phyloP scores from a whole-genome alignment of 2,329 filamentous ascomycete species.

The Sclerotiophoma versabilis region DNA sequence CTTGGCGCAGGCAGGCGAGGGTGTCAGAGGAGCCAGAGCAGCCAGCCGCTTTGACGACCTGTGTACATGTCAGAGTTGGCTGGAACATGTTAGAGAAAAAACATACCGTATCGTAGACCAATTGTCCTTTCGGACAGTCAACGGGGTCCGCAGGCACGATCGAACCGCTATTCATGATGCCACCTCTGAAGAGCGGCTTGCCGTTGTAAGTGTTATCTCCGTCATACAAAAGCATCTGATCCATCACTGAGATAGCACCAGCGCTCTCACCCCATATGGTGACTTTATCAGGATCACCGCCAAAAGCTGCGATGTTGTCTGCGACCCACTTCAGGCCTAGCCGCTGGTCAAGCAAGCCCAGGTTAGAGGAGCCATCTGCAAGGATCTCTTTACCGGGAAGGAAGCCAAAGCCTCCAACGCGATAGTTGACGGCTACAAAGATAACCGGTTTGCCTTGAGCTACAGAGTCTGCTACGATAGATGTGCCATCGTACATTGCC shows the following conservation, averaged over 20 bases:
- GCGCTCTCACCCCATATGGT: slow-evolving; percentile 76
- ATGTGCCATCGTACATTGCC: slow-evolving; percentile 52
- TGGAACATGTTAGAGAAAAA: not conserved
- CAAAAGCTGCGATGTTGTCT: slow-evolving; percentile 78
- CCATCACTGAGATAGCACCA: slow-evolving; percentile 70
- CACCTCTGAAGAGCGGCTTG: slow-evolving; percentile 75
- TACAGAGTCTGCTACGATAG: slow-evolving; percentile 53
- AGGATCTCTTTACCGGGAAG: slow-evolving; percentile 72
- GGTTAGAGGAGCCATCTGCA: slow-evolving; percentile 71
- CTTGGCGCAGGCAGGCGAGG: slow-evolving; percentile 57
- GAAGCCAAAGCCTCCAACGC: slow-evolving; percentile 77
- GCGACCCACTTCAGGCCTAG: slow-evolving; percentile 77
- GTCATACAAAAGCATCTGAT: slow-evolving; percentile 77
- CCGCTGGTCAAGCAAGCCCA: slow-evolving; percentile 76
- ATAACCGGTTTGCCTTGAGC: slow-evolving; percentile 69
- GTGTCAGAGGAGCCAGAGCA: slow-evolving; percentile 54
- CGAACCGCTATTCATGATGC: slow-evolving; percentile 69
- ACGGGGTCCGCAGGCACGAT: slow-evolving; percentile 58
- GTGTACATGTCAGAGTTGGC: slow-evolving; percentile 62
- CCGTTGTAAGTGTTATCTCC: slow-evolving; percentile 78
- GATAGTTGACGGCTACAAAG: slow-evolving; percentile 80
- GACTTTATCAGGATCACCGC: slow-evolving; percentile 78
- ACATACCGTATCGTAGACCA: slow-evolving; percentile 58
- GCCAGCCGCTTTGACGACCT: slow-evolving; percentile 56
- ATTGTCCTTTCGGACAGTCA: slow-evolving; percentile 71